These are phyloP conservation scores for Prinsepia uniflora DNA, from an alignment of 306 rosid genomes.

Conservation along the genomic window DNA sequence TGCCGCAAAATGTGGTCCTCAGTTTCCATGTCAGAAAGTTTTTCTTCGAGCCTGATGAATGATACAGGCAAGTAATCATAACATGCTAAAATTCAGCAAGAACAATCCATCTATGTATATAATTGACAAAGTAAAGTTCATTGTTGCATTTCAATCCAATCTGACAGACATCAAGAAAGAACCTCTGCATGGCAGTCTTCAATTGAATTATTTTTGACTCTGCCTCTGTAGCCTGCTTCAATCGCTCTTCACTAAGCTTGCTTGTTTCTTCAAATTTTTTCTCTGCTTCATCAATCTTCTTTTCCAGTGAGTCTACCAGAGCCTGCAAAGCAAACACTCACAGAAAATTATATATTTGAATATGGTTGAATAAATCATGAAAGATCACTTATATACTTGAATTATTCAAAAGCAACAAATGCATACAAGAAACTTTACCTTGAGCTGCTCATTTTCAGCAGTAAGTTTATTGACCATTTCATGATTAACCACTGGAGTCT, in stretches of 20 bases:
- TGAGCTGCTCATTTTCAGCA: conserved; percentile 66
- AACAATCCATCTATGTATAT: background rate
- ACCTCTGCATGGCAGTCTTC: conserved; percentile 89
- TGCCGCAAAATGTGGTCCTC: conserved; percentile 75
- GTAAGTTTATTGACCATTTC: conserved; percentile 49
- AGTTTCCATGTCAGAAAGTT: conserved; percentile 72
- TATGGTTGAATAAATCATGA: background rate
- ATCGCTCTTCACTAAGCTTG: conserved; percentile 69
- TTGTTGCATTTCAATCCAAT: conserved; percentile 14
- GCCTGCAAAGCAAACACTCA: conserved; percentile 46
- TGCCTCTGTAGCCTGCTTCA: conserved; percentile 69
- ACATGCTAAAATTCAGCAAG: background rate
- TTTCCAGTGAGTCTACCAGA: conserved; percentile 61
- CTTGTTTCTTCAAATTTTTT: conserved; percentile 48
- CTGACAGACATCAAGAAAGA: conserved; percentile 20
- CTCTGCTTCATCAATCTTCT: conserved; percentile 63
- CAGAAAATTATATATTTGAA: conserved; percentile 5
- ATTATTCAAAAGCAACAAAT: background rate
- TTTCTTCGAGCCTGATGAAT: conserved; percentile 78
- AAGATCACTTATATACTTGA: background rate
- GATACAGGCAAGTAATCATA: conserved; percentile 10
- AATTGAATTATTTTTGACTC: conserved; percentile 76
- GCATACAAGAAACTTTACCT: conserved; percentile 37
- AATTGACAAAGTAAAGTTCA: conserved; percentile 6
- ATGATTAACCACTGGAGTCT: conserved; percentile 47